Base-by-base conservation (phyloP, 148 eudicot species). In the Rhododendron henanense region DNA sequence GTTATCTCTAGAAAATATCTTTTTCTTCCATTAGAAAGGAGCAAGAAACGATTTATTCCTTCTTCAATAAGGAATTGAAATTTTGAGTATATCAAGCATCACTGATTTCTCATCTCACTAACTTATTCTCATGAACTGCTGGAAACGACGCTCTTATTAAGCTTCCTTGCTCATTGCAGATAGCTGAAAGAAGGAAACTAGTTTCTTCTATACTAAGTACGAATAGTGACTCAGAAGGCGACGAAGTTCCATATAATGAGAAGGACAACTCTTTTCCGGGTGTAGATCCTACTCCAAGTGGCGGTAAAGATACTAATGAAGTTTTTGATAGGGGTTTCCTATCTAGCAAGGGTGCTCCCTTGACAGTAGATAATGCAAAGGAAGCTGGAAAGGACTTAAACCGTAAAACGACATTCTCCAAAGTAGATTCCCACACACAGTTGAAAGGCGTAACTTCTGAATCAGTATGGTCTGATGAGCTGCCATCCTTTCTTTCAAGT, bases 131-230 rank as follows among this genome's bases (percentile, higher is more conserved):
- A 19, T n/a, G 6, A 13, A 37, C 23, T 78, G 73, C 57, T 76
- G 63, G 21, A 84, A 19, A 69, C 14, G 23, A 14, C 48, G 31
- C 85, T 51, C 78, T 69, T 55, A 81, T 7, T 84, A 33, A 23
- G 41, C 35, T 86, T 83, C 41, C 65, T 71, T 55, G 25, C 55
- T 41, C 33, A 83, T 86, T 89, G 84, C 94, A 95, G 98, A 97
- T 93, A 85, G 93, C 96, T 57, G 98, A 97, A 89, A 93, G 96
- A 87, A 95, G 86, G 90, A 94, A 89, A 85, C 63, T 93, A 83
- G 95, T 94, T 63, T 91, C 97, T 19, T 91, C 97, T n/a, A 93
- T 95, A 75, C 92, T 90, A 88, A 90, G 82, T 85, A 91, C 90
- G 69, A 83, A 88, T 71, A 86, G 87, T 48, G 88, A 92, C 81